Evolutionary conservation across 805 yeast genomes (phyloP), one percentile per base, ranked within the genome.

Genomic region (Yamadazyma tumulicola): DNA sequence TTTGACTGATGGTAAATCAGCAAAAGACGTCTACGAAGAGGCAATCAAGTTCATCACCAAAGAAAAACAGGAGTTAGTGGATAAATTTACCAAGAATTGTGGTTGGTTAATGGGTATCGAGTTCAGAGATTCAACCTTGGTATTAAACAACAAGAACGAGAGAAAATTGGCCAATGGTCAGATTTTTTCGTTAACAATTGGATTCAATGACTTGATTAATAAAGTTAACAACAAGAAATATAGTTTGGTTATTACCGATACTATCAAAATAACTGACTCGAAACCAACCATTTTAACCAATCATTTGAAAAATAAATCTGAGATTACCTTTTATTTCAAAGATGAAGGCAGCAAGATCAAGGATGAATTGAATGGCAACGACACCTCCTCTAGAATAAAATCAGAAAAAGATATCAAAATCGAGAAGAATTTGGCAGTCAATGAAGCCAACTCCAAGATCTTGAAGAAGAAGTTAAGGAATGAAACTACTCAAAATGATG

Each of bases 61-160:
- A 12, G 59, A 70, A 13, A 77, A 77, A 40, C 85, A 94, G 2
- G 85, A 79, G 14, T 64, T 91, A 48, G 78, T 69, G 22, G 52
- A 64, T 17, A 66, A 75, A 48, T 82, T 88, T 46, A 72, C 88
- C 31, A 84, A 84, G 52, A 85, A 85, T 50, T 74, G 81, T 43
- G 97, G 97, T 34, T 85, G 93, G 75, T 68, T 85, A 38, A 81
- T 85, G 37, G 97, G 97, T 39, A 73, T 91, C 42, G 96, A 87
- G 51, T 86, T 85, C 52, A 75, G 95, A 59, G 96, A 88, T 57
- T 72, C 89, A 0, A 65, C 81, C 2, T 77, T 85, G 44, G 69
- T 87, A 12, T 64, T 91, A 35, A 85, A 83, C 51, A 70, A 75
- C 17, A 88, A 85, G 50, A 83, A 78, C 55, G 84, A 81, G 25